A percentile compares a stretch with the other conserved stretches of the same genome.
Conservation (phyloP, 2,329 filamentous ascomycete genomes). For the Huntiella decipiens region DNA sequence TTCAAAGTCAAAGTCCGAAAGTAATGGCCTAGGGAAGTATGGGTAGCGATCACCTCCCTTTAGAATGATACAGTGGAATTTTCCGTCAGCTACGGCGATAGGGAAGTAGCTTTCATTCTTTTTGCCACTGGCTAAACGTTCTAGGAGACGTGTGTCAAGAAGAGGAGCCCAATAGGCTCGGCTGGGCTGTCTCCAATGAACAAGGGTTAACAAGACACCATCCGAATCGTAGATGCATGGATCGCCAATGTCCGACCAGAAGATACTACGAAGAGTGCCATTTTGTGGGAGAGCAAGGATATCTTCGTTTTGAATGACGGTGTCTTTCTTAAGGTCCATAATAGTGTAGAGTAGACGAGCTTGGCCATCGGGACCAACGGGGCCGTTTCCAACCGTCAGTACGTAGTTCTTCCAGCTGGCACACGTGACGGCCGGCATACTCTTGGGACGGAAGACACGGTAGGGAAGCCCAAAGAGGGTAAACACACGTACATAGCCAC, state of each 20-base stretch:
- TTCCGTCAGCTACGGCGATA: constrained; percentile 74
- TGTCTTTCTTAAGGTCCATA: constrained; percentile 82
- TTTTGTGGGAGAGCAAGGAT: constrained; percentile 66
- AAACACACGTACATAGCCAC: constrained; percentile 80
- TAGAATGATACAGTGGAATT: constrained; percentile 97
- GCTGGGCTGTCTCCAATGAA: constrained; percentile 76
- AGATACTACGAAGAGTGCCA: constrained; percentile 57
- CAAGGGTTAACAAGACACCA: constrained; percentile 67
- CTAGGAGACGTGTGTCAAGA: constrained; percentile 68
- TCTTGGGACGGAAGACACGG: constrained; percentile 81
- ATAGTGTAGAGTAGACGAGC: constrained; percentile 75
- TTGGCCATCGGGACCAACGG: constrained; percentile 58
- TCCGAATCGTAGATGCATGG: constrained; percentile 92
- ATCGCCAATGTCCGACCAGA: constrained; percentile 86
- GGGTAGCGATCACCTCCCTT: constrained; percentile 88
- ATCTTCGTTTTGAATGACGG: constrained; percentile 89
- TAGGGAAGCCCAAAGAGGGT: constrained; percentile 83
- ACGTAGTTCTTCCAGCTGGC: constrained; percentile 91
- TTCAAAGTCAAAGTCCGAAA: constrained; percentile 85
- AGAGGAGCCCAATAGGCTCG: constrained; percentile 84
- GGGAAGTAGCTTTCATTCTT: constrained; percentile 91
- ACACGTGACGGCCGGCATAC: constrained; percentile 74
- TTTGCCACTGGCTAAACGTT: constrained; percentile 63
- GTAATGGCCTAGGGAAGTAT: constrained; percentile 74
- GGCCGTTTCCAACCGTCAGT: constrained; percentile 86